phyloP scores from a whole-genome alignment of 2,329 filamentous ascomycete species.

The Ilyonectria destructans region DNA sequence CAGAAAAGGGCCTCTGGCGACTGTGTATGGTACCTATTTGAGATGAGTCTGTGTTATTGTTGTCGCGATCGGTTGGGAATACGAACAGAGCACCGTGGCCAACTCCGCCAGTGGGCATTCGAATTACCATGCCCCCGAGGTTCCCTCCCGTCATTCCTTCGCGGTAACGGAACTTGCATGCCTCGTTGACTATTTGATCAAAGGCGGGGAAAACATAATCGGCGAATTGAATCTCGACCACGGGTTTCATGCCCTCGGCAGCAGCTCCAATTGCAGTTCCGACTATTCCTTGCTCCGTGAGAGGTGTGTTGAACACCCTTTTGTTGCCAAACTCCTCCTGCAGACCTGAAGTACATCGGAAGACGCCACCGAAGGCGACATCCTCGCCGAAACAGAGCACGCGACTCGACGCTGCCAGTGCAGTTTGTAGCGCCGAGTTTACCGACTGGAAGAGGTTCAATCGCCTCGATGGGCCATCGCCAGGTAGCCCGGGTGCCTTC shows the following conservation, averaged over 20 bases:
- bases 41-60: background rate
- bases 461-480: constrained; percentile 80
- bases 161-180: constrained; percentile 87
- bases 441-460: constrained; percentile 95
- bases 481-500: constrained; percentile 1
- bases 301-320: constrained; percentile 93
- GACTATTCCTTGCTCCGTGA: constrained; percentile 93
- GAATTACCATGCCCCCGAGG: constrained; percentile 84
- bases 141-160: constrained; percentile 71
- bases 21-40: constrained; percentile 80
- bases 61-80: background rate
- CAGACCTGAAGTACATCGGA: constrained; percentile 91
- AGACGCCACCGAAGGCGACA: constrained; percentile 95
- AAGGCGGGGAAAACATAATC: constrained; percentile 95
- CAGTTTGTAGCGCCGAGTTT: constrained; percentile 87
- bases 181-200: constrained; percentile 94
- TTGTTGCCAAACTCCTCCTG: constrained; percentile 87
- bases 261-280: constrained; percentile 93
- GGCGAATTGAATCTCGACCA: constrained; percentile 95
- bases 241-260: constrained; percentile 89
- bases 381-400: constrained; percentile 97
- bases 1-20: constrained; percentile 90
- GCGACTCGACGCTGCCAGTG: constrained; percentile 84
- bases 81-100: constrained; percentile 82
- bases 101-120: constrained; percentile 91